A percentile compares a stretch with the other conserved stretches of the same genome.
Evolutionary conservation across 306 rosid species (phyloP).

Genomic region (Inga leiocalycina): DNA sequence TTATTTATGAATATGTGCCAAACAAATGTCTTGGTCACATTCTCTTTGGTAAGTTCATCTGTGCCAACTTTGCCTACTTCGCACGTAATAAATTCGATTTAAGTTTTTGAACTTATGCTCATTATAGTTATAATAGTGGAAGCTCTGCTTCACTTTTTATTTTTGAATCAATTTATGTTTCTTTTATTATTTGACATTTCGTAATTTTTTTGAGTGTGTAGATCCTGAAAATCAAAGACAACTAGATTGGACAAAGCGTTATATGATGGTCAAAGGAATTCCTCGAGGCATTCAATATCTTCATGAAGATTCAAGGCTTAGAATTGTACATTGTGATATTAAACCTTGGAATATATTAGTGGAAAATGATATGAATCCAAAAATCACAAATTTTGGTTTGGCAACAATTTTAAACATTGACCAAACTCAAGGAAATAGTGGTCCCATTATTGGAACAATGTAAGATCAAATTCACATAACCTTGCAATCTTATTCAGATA

Average conservation of each 20-base stretch:
- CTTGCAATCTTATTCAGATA: no score
- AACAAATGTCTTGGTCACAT: constrained; percentile 50
- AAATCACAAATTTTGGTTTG: constrained; percentile 50
- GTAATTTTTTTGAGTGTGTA: background rate
- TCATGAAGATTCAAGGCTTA: constrained; percentile 59
- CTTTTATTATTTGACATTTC: background rate
- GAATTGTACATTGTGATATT: constrained; percentile 15
- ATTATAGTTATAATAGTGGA: background rate
- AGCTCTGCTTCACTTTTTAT: background rate
- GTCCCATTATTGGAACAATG: constrained; percentile 40
- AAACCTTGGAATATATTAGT: constrained; percentile 42
- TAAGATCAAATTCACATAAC: constrained; percentile 23
- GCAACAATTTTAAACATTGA: constrained; percentile 28
- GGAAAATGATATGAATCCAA: constrained; percentile 39
- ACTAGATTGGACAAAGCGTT: constrained; percentile 58
- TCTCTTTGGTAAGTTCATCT: constrained; percentile 42
- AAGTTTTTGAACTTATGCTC: background rate
- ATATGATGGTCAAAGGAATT: constrained; percentile 44
- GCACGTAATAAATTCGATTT: background rate
- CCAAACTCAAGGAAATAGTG: constrained; percentile 23
- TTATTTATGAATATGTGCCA: constrained; percentile 56
- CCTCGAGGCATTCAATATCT: constrained; percentile 58
- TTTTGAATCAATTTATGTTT: background rate
- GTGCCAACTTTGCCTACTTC: background rate
- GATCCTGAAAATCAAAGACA: constrained; percentile 38